phyloP scores from a whole-genome alignment of 2,329 filamentous ascomycete genomes.

The Proliferodiscus dingleyae region DNA sequence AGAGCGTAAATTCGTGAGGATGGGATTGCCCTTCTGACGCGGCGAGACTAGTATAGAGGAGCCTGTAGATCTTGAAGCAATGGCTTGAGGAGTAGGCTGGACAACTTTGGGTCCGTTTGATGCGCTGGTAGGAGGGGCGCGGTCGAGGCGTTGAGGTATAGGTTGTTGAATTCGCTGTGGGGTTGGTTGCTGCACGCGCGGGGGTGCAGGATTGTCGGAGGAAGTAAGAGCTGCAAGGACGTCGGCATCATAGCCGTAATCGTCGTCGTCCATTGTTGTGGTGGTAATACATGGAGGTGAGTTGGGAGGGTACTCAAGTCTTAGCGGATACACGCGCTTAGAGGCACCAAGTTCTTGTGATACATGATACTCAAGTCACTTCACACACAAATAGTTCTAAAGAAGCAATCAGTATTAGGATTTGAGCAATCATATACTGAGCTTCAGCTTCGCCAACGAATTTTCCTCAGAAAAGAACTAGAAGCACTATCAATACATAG shows the following conservation, averaged over 20 bases:
- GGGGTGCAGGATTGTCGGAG: constrained; percentile 29
- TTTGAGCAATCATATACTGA: no score
- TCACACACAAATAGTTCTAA: no score
- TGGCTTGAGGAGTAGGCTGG: constrained; percentile 84
- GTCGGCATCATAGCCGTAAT: constrained; percentile 52
- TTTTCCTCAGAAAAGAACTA: no score
- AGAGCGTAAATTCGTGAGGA: constrained; percentile 75
- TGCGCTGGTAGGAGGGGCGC: constrained; percentile 36
- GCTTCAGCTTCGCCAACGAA: no score
- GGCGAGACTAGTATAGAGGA: constrained; percentile 86
- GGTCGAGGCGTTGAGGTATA: constrained; percentile 52
- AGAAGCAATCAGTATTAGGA: no score
- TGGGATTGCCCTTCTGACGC: constrained; percentile 91
- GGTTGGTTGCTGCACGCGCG: constrained; percentile 34
- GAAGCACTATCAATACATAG: no score
- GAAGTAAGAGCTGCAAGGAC: constrained; percentile 52
- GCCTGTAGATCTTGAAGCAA: constrained; percentile 59
- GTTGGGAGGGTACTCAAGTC: no score
- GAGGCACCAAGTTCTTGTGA: no score
- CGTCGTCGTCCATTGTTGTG: constrained; percentile 44
- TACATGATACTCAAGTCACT: no score
- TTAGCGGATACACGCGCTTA: no score
- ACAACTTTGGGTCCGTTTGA: constrained; percentile 54
- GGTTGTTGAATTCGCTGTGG: constrained; percentile 39
- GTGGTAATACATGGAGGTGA: no score